Evolutionary conservation across 768 basidiomycete genomes (phyloP), one percentile per base, ranked within the genome.

Genomic region (Bullera alba): DNA sequence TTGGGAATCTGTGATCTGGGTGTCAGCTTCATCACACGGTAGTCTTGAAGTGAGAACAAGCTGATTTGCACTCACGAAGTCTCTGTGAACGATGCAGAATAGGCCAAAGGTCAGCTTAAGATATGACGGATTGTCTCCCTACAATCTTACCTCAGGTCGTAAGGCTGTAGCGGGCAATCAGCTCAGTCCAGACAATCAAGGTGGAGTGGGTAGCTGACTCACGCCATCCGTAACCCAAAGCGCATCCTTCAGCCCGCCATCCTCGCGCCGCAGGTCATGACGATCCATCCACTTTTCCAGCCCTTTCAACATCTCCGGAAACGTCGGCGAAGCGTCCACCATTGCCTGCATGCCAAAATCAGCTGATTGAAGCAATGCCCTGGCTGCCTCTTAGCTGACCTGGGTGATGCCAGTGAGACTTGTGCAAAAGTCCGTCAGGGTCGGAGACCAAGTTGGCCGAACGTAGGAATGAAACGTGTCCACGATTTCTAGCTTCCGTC

Each of bases 391-490:
- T 8, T 12, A 46, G 36, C 82, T 55, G 53, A 92, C 92, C 78
- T 99, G 93, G 2, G 83, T 84, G 51, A 99, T 91, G 16, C 91
- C 90, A 8, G 93, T 99, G 39, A 99, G 77, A 29, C 80, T 73
- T 17, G 78, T 88, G 70, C 93, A 96, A 69, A 95, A 99, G 3
- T 78, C 73, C 5, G 87, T 84, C 5, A 99, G 78, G 45, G 73
- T 76, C 0, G 92, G 90, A 37, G 79, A 76, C 88, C 90, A 96
- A 5, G 82, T 85, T 5, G 93, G 93, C 63, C 77, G 61, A 77
- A 96, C 89, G 70, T 87, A 93, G 57, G 81, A 83, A 54, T 86
- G 83, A 75, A 91, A 97, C 68, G 88, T 86, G 57, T 81, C 85
- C 17, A 85, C 77, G 32, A 85, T 75, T 65, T 83, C 80, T 21